Conservation (phyloP, 768 basidiomycete genomes). For the Pisolithus marmoratus region DNA sequence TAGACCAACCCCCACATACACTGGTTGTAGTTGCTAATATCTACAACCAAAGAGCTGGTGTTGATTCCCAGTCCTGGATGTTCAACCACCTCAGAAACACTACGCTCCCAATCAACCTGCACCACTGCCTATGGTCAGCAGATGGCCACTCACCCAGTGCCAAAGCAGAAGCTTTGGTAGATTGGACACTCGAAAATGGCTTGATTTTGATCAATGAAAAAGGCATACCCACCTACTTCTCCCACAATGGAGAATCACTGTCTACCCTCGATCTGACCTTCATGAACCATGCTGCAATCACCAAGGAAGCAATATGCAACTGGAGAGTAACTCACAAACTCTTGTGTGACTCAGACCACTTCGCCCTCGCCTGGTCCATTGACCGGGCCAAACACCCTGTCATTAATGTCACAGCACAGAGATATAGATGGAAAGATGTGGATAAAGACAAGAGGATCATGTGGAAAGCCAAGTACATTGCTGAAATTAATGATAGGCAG, state of each 20-base stretch:
- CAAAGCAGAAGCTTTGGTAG: not conserved
- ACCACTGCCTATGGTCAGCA: not conserved
- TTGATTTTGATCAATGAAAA: not conserved
- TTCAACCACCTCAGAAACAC: no score
- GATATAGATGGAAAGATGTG: not conserved
- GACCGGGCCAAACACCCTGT: not conserved
- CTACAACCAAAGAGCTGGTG: no score
- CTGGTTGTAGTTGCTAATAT: no score
- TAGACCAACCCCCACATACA: not conserved
- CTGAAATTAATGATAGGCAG: not conserved
- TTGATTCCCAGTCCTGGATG: no score
- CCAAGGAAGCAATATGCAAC: not conserved
- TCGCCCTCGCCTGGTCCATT: not conserved
- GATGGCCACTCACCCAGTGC: slow-evolving; percentile 1
- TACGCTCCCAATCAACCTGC: no score
- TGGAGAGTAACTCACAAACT: not conserved
- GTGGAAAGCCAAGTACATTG: not conserved
- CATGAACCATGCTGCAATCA: not conserved
- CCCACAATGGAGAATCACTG: not conserved
- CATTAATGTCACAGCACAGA: not conserved
- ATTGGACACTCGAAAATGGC: not conserved
- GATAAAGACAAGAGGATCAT: not conserved
- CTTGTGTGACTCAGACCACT: not conserved
- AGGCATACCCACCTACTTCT: not conserved
- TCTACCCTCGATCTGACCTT: not conserved